Evolutionary conservation across 2,329 filamentous ascomycete genomes (phyloP).

Genomic region (Rutstroemia sp.): DNA sequence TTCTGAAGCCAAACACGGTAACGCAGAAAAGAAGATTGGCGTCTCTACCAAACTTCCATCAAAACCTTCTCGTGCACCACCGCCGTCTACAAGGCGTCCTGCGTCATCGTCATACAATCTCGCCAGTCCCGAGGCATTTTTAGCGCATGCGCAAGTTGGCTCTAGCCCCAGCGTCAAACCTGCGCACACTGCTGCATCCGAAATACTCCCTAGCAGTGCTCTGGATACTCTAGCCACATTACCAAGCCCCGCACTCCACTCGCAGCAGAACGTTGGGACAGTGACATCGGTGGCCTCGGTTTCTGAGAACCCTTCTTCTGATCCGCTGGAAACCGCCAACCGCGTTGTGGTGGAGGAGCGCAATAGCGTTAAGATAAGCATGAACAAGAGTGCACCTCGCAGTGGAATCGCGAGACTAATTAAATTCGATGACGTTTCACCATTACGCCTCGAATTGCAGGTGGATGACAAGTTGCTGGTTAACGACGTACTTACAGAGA

Average conservation of each 20-base stretch:
- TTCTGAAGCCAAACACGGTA: not conserved
- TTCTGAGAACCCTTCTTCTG: not conserved
- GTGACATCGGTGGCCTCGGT: not conserved
- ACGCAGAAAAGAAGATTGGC: not conserved
- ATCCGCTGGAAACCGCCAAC: not conserved
- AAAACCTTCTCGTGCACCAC: not conserved
- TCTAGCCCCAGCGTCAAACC: not conserved
- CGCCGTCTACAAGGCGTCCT: not conserved
- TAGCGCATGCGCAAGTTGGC: not conserved
- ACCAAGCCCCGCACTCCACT: not conserved
- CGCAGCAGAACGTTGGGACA: not conserved
- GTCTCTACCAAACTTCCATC: not conserved
- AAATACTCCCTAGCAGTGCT: not conserved
- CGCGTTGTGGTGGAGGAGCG: not conserved
- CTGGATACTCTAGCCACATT: not conserved
- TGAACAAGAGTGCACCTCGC: not conserved
- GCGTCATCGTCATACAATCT: not conserved
- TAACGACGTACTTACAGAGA: constrained; percentile 3
- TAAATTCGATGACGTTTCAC: not conserved
- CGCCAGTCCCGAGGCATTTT: not conserved
- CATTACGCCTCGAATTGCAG: constrained; percentile 1
- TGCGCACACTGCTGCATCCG: not conserved
- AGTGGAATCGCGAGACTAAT: not conserved
- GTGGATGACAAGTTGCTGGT: not conserved
- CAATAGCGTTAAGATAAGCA: not conserved